Evolutionary conservation across 148 eudicot species (phyloP).

Genomic region (Persicaria maculosa): DNA sequence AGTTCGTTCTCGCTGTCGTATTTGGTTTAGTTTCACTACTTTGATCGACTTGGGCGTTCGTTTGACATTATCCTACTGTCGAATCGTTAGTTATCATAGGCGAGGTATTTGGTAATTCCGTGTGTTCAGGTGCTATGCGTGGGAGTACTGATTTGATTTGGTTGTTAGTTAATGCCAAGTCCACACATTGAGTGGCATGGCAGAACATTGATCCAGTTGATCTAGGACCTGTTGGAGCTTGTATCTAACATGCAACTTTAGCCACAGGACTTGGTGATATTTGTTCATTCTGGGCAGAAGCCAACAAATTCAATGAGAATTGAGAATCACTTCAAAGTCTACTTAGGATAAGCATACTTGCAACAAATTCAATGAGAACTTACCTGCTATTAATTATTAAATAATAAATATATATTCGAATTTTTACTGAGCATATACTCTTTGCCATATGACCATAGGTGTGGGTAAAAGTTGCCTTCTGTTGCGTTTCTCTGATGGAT

Average conservation of each 20-base stretch:
- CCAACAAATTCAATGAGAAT: too few species aligned
- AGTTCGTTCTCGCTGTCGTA: not conserved
- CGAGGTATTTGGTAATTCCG: too few species aligned
- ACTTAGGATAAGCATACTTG: too few species aligned
- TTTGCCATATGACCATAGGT: conserved; percentile 20
- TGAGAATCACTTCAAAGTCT: too few species aligned
- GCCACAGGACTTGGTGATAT: too few species aligned
- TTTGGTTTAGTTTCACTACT: not conserved
- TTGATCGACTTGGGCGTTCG: not conserved
- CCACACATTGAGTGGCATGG: not conserved
- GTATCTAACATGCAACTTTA: too few species aligned
- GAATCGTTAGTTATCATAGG: not conserved
- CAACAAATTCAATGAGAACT: not conserved
- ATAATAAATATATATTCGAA: not conserved
- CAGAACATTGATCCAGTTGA: not conserved
- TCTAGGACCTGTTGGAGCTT: too few species aligned
- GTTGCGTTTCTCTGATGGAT: conserved; percentile 43
- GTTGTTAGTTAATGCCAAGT: not conserved
- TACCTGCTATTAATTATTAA: not conserved
- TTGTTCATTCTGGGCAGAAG: too few species aligned
- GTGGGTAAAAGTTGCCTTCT: conserved; percentile 47
- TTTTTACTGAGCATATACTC: not conserved
- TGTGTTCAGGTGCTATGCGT: too few species aligned
- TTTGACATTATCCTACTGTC: not conserved
- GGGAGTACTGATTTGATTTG: not conserved